phyloP scores from a whole-genome alignment of 1,139 yeast species.

The Yamadazyma spencermartinsiae region DNA sequence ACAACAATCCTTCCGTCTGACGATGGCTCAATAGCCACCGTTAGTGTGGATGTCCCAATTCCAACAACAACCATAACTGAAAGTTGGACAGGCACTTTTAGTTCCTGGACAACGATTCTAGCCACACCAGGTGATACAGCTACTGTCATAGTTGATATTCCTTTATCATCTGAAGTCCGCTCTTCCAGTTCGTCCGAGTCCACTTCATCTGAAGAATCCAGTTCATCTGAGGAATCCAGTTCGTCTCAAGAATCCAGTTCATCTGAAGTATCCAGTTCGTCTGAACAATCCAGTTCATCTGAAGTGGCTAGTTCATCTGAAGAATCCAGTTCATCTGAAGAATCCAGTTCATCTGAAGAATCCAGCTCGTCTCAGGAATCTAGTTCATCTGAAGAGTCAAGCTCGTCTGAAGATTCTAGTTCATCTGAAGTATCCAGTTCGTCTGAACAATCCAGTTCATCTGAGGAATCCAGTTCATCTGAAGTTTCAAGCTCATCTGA shows the following conservation, averaged over 20 bases:
- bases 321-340: neutral
- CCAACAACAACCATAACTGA: constrained; percentile 12
- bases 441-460: neutral
- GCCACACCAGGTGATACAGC: constrained; percentile 3
- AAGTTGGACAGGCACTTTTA: constrained; percentile 12
- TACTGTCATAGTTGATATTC: constrained; percentile 4
- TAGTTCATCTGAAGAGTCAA: neutral
- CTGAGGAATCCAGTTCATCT: neutral
- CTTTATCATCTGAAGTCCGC: neutral
- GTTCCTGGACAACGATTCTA: constrained; percentile 4
- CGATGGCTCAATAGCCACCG: constrained; percentile 7
- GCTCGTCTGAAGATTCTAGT: neutral
- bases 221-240: neutral
- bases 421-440: neutral
- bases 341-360: neutral
- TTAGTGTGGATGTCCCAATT: constrained; percentile 6
- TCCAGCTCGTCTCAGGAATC: neutral
- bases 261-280: no score
- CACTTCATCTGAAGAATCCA: neutral
- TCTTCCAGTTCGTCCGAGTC: neutral
- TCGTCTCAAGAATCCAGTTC: neutral
- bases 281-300: no score
- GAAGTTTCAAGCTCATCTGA: neutral
- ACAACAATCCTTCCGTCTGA: constrained; percentile 13
- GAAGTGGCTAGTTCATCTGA: no score